Evolutionary conservation across 768 basidiomycete species (phyloP).

Genomic region (Kwoniella pini): DNA sequence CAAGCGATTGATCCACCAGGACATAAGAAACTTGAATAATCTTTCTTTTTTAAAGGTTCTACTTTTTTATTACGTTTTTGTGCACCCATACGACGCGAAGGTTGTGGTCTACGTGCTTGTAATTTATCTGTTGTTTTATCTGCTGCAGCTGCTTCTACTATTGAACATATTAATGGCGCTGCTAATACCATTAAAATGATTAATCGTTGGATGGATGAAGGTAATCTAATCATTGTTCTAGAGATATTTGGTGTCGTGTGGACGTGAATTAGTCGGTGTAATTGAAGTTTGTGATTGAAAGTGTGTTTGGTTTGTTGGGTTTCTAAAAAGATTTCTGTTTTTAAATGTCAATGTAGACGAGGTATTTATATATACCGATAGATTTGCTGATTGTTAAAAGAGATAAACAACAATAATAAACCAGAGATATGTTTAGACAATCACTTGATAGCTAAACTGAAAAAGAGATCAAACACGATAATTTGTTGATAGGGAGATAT

Average conservation of each 20-base stretch:
- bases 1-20: constrained; percentile 50
- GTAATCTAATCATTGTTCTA: constrained; percentile 23
- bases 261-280: constrained; percentile 8
- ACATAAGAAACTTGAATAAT: constrained; percentile 55
- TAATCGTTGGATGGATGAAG: constrained; percentile 24
- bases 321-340: not conserved
- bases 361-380: too few species aligned
- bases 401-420: too few species aligned
- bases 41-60: constrained; percentile 48
- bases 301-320: not conserved
- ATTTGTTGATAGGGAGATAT: too few species aligned
- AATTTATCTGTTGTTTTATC: constrained; percentile 33
- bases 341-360: too few species aligned
- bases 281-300: not conserved
- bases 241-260: not conserved
- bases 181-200: constrained; percentile 37
- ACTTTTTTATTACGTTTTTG: constrained; percentile 30
- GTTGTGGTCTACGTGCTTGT: constrained; percentile 37
- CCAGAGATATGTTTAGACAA: too few species aligned
- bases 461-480: too few species aligned
- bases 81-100: constrained; percentile 46
- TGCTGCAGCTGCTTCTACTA: constrained; percentile 17
- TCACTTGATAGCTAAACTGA: too few species aligned
- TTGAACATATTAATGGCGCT: constrained; percentile 27
- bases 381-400: too few species aligned